Percentiles rank a stretch among this genome's conserved stretches.
These are phyloP conservation scores for Vitis hybrid DNA, from an alignment of 177 flowering plant species.

Conservation along the genomic window DNA sequence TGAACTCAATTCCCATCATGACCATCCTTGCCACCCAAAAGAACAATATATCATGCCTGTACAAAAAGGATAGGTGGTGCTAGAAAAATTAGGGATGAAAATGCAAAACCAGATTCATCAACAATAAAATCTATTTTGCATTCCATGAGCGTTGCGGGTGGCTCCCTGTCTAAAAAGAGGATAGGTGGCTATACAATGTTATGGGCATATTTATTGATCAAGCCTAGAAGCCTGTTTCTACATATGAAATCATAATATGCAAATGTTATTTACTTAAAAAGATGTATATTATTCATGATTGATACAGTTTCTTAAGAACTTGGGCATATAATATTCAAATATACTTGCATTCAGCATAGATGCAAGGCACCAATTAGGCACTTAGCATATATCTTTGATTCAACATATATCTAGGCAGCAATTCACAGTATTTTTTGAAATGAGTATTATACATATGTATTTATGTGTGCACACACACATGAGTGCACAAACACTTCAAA, in stretches of 20 bases:
- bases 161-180: neutral
- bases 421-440: too few species aligned
- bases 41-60: constrained; percentile 98
- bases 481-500: too few species aligned
- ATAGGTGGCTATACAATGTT: neutral
- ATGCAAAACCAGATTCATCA: neutral
- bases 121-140: neutral
- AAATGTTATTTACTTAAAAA: neutral
- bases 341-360: too few species aligned
- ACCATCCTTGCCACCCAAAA: constrained; percentile 99
- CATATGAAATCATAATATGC: neutral
- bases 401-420: too few species aligned
- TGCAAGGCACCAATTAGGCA: too few species aligned
- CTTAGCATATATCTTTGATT: too few species aligned
- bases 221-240: neutral
- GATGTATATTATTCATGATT: too few species aligned
- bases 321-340: too few species aligned
- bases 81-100: neutral
- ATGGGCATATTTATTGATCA: neutral
- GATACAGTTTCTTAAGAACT: too few species aligned
- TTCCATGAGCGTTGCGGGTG: neutral
- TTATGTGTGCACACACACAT: too few species aligned
- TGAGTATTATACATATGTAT: too few species aligned
- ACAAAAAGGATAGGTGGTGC: constrained; percentile 1
- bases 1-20: constrained; percentile 98